A percentile compares a stretch with the other conserved stretches of the same genome.
Conservation (phyloP, 371 early-diverging fungal genomes). For the Mucor indicus region DNA sequence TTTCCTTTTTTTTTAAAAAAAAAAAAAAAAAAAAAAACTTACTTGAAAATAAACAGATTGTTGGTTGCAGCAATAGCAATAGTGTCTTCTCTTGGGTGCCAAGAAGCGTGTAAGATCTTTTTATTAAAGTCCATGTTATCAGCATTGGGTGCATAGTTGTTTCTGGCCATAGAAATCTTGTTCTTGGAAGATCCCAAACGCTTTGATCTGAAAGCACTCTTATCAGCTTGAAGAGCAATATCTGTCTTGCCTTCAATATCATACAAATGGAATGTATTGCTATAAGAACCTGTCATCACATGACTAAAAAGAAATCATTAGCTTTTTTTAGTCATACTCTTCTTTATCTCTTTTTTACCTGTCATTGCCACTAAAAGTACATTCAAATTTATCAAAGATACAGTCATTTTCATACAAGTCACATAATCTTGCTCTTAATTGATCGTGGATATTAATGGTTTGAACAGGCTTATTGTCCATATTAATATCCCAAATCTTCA, state of each 20-base stretch:
- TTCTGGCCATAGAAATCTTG: slow-evolving; percentile 49
- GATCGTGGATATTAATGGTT: slow-evolving; percentile 94
- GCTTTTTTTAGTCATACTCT: neutral
- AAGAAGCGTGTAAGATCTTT: slow-evolving; percentile 96
- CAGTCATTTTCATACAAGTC: slow-evolving; percentile 98
- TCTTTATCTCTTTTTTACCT: slow-evolving; percentile 18
- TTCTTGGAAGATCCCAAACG: slow-evolving; percentile 61
- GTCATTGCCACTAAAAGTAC: slow-evolving; percentile 94
- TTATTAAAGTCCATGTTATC: slow-evolving; percentile 88
- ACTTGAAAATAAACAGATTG: slow-evolving; percentile 94
- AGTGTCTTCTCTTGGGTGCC: slow-evolving; percentile 97
- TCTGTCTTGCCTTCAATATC: slow-evolving; percentile 73
- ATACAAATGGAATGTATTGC: slow-evolving; percentile 94
- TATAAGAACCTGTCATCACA: slow-evolving; percentile 95
- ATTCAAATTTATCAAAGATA: slow-evolving; percentile 99
- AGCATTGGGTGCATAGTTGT: slow-evolving; percentile 56
- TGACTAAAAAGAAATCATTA: slow-evolving; percentile 29
- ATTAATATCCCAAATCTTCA: slow-evolving; percentile 98
- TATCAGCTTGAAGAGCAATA: slow-evolving; percentile 94
- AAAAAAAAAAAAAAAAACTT: slow-evolving; percentile 14
- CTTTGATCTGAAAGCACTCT: slow-evolving; percentile 94
- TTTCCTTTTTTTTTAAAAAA: no score
- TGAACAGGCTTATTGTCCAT: slow-evolving; percentile 93
- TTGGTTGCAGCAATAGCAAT: slow-evolving; percentile 97
- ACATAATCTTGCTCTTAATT: slow-evolving; percentile 89